These are phyloP conservation scores for Xerophyta viscosa DNA, from an alignment of 106 monocot species.

Conservation along the genomic window DNA sequence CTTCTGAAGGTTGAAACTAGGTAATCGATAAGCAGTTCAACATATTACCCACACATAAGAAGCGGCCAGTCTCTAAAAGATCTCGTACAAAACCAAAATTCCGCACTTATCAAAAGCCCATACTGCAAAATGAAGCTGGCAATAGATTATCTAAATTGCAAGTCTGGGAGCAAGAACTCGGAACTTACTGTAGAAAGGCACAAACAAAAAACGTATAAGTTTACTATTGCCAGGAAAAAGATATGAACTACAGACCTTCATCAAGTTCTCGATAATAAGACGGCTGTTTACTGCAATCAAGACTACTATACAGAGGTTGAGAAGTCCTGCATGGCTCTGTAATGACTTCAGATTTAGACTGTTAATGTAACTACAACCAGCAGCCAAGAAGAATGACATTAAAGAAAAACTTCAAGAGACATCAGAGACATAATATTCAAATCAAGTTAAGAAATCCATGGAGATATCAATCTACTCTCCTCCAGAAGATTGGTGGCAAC, in stretches of 20 bases:
- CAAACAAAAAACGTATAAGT: neutral
- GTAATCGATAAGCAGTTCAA: no score
- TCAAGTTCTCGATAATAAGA: conserved; percentile 78
- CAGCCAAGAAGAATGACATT: no score
- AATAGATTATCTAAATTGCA: conserved; percentile 2
- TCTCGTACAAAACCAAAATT: conserved; percentile 76
- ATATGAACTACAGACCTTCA: conserved; percentile 43
- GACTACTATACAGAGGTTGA: conserved; percentile 77
- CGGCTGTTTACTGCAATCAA: conserved; percentile 76
- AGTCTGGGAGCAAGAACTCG: neutral
- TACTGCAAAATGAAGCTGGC: conserved; percentile 35
- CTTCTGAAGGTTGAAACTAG: neutral
- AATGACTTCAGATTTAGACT: neutral
- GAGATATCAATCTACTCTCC: no score
- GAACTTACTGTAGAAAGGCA: neutral
- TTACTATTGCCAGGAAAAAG: conserved; percentile 4
- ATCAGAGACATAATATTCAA: no score
- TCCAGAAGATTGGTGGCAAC: no score
- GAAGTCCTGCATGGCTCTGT: conserved; percentile 76
- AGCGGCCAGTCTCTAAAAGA: conserved; percentile 73
- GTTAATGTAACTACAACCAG: no score
- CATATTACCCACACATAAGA: conserved; percentile 75
- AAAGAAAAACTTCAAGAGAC: no score
- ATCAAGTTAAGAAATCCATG: no score
- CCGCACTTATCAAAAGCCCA: conserved; percentile 68